phyloP scores from a whole-genome alignment of 768 basidiomycete genomes.

The Hygrocybe punicea region DNA sequence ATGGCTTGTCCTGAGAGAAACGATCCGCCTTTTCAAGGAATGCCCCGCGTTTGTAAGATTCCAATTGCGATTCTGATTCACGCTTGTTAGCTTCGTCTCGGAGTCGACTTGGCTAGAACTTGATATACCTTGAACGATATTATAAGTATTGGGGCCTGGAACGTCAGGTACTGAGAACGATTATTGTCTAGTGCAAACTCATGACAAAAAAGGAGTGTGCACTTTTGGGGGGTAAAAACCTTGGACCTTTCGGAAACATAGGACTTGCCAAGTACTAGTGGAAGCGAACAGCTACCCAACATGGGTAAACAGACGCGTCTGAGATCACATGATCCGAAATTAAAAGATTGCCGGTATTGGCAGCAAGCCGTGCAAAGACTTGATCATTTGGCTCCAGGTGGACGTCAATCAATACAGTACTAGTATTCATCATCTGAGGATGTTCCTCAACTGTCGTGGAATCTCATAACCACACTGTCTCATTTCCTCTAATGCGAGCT shows the following conservation, averaged over 20 bases:
- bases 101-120: not conserved
- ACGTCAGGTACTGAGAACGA: slow-evolving; percentile 42
- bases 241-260: slow-evolving; percentile 31
- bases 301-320: slow-evolving; percentile 2
- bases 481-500: slow-evolving; percentile 71
- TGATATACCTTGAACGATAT: slow-evolving; percentile 37
- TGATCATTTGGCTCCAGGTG: no score
- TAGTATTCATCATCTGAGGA: not conserved
- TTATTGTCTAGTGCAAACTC: not conserved
- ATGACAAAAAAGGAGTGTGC: slow-evolving; percentile 4
- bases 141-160: slow-evolving; percentile 52
- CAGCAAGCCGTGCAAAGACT: no score
- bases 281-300: not conserved
- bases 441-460: slow-evolving; percentile 12
- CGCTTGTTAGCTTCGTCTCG: not conserved
- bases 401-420: not conserved
- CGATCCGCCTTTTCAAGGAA: slow-evolving; percentile 56
- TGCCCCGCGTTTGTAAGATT: slow-evolving; percentile 55
- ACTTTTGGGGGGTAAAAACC: slow-evolving; percentile 45
- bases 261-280: not conserved
- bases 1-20: slow-evolving; percentile 43
- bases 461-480: slow-evolving; percentile 51
- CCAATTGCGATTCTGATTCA: slow-evolving; percentile 41
- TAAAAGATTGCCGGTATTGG: no score
- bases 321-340: not conserved